Base-by-base conservation (phyloP, 2,329 filamentous ascomycete genomes). In the Cladosporium velox region DNA sequence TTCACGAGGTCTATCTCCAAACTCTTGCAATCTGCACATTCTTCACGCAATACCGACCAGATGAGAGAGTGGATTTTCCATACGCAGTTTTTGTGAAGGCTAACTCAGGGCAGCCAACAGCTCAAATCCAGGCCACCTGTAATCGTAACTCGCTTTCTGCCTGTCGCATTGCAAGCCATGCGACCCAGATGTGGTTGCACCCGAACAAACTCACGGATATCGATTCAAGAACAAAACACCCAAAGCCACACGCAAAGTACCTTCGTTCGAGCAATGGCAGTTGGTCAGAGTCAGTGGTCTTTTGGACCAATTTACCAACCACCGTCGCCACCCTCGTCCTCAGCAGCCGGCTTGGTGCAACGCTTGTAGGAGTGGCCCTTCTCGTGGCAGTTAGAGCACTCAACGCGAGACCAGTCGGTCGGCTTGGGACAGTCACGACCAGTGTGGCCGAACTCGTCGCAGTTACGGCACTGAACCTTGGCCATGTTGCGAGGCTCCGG, bases 401-500 rank as follows among this genome's bases (percentile, higher is more conserved):
- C 82, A 73, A 79, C 79, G 69, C 79, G 79, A 35, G 73, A 70
- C 81, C 81, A 75, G 62, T 75, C 72, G 18, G 71, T 72, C 1
- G 74, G 72, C 66, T 72, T 69, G 2, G 67, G 66, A 66, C 75
- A 76, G 26, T 73, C 70, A 32, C 69, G 69, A 26, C 66, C 35
- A 6, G 55, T 66, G 65, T 74, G 73, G 6, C 72, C 73, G 11
- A 67, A 66, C 66, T 81, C 75, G 14, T 77, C 77, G 68, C 83
- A 85, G 74, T 82, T 82, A 65, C 74, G 77, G 72, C 83, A 81
- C 81, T 74, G 82, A 75, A 79, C 78, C 72, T 79, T 80, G 62
- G 72, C 69, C 81, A 81, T 74, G 67, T 86, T 85, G 65, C 83
- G 83, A 18, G 85, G 87, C 75, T 87, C 80, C 32, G 89, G 87